phyloP scores from a whole-genome alignment of 75 land plant genomes.

The Sequoiadendron giganteum region DNA sequence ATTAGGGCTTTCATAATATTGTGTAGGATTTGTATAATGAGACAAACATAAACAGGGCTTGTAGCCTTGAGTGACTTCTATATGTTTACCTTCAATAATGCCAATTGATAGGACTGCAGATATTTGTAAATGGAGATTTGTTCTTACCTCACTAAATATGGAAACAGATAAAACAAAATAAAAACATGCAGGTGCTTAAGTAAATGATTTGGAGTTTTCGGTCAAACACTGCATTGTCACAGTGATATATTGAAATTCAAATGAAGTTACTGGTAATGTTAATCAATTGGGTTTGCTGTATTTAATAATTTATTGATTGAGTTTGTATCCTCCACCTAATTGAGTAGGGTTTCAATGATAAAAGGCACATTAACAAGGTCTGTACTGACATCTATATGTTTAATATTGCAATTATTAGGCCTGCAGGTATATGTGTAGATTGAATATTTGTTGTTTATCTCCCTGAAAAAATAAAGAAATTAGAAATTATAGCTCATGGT shows the following conservation, averaged over 20 bases:
- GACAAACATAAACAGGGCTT: not conserved
- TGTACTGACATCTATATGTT: too few species aligned
- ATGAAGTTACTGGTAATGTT: not conserved
- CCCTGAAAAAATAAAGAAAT: too few species aligned
- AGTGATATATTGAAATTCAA: not conserved
- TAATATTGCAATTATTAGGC: too few species aligned
- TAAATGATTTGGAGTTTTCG: not conserved
- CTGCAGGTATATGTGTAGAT: too few species aligned
- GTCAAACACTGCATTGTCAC: not conserved
- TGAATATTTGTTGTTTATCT: not conserved
- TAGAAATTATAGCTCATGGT: too few species aligned
- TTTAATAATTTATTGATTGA: too few species aligned
- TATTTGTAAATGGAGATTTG: not conserved
- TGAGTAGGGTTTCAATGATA: not conserved
- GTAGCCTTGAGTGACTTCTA: not conserved
- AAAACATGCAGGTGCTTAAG: not conserved
- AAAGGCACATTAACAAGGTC: not conserved
- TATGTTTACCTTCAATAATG: not conserved
- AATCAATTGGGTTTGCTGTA: not conserved
- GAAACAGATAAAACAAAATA: not conserved
- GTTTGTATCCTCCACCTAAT: not conserved
- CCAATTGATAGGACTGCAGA: not conserved
- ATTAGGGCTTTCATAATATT: not conserved
- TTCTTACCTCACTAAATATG: not conserved
- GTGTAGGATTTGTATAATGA: not conserved